Evolutionary conservation across 2,329 filamentous ascomycete species (phyloP).

Genomic region (Septoria linicola): DNA sequence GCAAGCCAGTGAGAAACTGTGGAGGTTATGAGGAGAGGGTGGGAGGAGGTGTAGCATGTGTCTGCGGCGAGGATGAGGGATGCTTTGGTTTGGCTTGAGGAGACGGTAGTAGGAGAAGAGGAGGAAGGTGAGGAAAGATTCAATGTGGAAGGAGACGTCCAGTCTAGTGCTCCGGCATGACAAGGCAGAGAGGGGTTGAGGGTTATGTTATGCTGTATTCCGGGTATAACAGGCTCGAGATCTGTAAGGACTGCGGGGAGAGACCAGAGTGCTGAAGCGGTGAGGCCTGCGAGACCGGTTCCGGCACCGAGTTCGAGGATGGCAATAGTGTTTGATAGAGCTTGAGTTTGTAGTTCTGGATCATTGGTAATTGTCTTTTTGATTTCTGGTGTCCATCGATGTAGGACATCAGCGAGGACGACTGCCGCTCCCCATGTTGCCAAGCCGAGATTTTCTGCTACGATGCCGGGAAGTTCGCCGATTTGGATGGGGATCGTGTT

Average conservation of each 20-base stretch:
- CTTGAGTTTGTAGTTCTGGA: constrained; percentile 1
- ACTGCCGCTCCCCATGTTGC: constrained; percentile 43
- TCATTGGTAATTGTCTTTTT: constrained; percentile 1
- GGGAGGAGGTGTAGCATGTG: constrained; percentile 44
- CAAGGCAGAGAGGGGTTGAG: constrained; percentile 33
- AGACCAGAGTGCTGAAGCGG: constrained; percentile 37
- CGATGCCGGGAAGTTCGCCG: constrained; percentile 23
- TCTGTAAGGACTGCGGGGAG: constrained; percentile 38
- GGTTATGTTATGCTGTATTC: constrained; percentile 37
- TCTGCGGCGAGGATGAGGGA: constrained; percentile 45
- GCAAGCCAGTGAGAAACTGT: constrained; percentile 42
- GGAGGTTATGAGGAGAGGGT: constrained; percentile 41
- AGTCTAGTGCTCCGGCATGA: constrained; percentile 40
- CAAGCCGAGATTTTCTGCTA: constrained; percentile 40
- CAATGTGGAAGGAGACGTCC: constrained; percentile 35
- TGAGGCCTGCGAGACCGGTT: constrained; percentile 41
- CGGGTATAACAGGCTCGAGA: constrained; percentile 37
- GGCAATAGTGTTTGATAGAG: constrained; percentile 14
- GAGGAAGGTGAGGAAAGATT: neutral
- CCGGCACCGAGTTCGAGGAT: constrained; percentile 43
- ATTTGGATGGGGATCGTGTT: constrained; percentile 22
- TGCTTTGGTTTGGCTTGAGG: constrained; percentile 29
- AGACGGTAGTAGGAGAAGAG: constrained; percentile 10
- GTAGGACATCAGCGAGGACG: constrained; percentile 39
- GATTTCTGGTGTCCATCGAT: constrained; percentile 32